Percentiles rank a stretch among this genome's conserved stretches.
These are phyloP conservation scores for Boletus subparvulus DNA, from an alignment of 768 basidiomycete species.

Conservation along the genomic window DNA sequence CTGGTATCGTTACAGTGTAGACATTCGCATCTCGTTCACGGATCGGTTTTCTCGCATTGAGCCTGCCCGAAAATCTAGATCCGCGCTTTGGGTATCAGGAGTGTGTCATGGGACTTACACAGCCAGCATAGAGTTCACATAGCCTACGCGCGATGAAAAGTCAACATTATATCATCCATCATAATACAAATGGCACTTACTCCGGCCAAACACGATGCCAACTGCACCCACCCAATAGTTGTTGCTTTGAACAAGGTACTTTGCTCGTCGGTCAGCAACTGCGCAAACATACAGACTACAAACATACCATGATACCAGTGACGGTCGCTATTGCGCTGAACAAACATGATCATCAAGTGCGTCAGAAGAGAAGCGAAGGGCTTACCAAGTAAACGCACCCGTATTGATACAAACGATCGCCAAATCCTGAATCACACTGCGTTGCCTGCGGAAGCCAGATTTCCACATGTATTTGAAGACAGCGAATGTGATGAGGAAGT, in stretches of 20 bases:
- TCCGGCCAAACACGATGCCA: constrained; percentile 2
- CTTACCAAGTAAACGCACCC: constrained; percentile 13
- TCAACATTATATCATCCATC: background rate
- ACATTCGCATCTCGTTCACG: constrained; percentile 2
- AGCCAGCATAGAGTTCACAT: constrained; percentile 17
- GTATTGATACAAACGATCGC: constrained; percentile 15
- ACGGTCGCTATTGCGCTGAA: background rate
- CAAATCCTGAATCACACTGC: constrained; percentile 5
- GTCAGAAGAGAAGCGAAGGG: background rate
- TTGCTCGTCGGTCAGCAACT: background rate
- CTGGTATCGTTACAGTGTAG: background rate
- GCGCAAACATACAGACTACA: background rate
- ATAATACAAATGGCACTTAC: background rate
- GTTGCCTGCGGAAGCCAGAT: constrained; percentile 11
- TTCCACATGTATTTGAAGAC: constrained; percentile 21
- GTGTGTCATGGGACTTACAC: constrained; percentile 4
- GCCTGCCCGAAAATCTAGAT: background rate
- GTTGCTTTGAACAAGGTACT: constrained; percentile 4
- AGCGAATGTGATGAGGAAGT: background rate
- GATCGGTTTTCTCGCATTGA: constrained; percentile 10
- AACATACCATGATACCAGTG: constrained; percentile 7
- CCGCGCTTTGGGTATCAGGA: background rate
- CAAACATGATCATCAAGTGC: background rate
- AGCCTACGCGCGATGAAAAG: background rate
- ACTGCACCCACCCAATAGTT: background rate